Evolutionary conservation across 1,139 yeast genomes (phyloP), one percentile per base, ranked within the genome.

Genomic region (Eremothecium sinecaudum): DNA sequence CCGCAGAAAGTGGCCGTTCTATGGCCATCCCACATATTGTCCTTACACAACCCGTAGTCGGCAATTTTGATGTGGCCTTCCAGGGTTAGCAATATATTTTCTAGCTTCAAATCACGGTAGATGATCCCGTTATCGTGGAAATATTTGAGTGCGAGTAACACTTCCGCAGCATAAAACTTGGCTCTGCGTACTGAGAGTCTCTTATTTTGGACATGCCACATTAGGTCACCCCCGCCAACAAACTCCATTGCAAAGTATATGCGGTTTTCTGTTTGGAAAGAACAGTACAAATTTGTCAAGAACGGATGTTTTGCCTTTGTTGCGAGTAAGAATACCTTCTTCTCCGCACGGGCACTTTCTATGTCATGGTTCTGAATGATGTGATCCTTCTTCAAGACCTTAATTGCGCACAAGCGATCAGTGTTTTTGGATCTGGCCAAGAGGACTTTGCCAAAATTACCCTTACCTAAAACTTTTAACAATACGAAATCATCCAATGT

Each of bases 191-290:
- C 80, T 2, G 94, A 79, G 53, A 90, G 81, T 50, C 92, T 71
- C 38, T 83, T 82, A 53, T 84, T 84, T 59, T 90, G 98, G 50
- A 90, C 92, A 58, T 90, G 99, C 94, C 96, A 86, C 98, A 90
- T 90, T 53, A 90, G 71, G 64, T 90, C 99, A 57, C 99, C 99
- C 38, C 98, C 99, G 9, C 93, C 78, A 35, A 90, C 79, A 53
- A 86, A 90, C 59, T 90, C 98, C 98, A 90, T 90, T 10, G 93
- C 98, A 62, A 92, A 90, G 60, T 92, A 90, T 30, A 90, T 82
- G 55, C 98, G 75, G 57, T 92, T 87, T 49, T 92, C 98, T 0
- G 98, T 90, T 63, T 90, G 99, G 72, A 90, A 90, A 54, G 97
- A 86, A 50, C 96, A 92, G 55, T 80, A 93, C 43, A 92, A 66